These are phyloP conservation scores for Erodium trifolium DNA, from an alignment of 441 rosid species.

Conservation along the genomic window DNA sequence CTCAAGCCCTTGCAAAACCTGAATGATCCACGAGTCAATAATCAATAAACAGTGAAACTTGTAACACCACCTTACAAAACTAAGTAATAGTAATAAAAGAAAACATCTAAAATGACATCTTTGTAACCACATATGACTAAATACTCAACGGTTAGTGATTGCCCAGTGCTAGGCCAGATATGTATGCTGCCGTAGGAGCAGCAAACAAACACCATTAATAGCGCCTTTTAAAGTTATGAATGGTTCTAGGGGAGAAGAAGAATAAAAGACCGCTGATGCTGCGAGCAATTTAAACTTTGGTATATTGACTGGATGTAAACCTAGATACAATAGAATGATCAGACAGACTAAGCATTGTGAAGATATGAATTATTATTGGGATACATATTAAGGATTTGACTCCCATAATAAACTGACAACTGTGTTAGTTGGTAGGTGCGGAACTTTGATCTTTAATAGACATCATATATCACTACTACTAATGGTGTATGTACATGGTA, in stretches of 20 bases:
- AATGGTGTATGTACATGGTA: neutral
- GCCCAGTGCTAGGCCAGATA: neutral
- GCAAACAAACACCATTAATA: too few relatives aligned
- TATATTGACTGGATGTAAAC: neutral
- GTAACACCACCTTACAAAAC: neutral
- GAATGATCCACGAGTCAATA: slow-evolving; percentile 26
- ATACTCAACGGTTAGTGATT: neutral
- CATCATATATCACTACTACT: neutral
- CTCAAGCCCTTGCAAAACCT: slow-evolving; percentile 97
- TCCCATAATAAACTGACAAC: neutral
- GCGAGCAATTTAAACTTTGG: neutral
- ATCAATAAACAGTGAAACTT: slow-evolving; percentile 12
- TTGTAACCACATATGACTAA: neutral
- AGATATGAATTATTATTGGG: neutral
- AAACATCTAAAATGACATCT: neutral
- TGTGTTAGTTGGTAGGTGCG: neutral
- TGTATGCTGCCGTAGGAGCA: neutral
- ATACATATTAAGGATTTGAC: neutral
- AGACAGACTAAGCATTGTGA: neutral
- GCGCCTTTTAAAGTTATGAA: too few relatives aligned
- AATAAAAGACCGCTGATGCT: neutral
- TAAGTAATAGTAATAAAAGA: neutral
- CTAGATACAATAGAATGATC: neutral
- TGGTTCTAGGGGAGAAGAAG: neutral
- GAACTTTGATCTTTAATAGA: neutral